These are phyloP conservation scores for Aspergillus luchuensis DNA, from an alignment of 2,329 filamentous ascomycete genomes.

Conservation along the genomic window DNA sequence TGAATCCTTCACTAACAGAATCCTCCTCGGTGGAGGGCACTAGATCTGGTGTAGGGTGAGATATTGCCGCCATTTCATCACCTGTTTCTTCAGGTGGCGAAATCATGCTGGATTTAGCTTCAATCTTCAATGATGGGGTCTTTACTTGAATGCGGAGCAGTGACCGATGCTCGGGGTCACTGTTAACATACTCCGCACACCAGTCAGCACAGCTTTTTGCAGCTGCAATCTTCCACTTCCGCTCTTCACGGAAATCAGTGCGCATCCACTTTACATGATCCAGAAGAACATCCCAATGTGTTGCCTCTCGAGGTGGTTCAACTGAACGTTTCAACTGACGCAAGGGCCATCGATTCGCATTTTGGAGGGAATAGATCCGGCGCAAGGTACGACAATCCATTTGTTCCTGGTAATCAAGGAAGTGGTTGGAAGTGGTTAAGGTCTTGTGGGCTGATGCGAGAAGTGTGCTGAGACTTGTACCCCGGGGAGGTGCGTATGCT, in stretches of 20 bases:
- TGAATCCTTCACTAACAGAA: conserved; percentile 51
- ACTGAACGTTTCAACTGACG: conserved; percentile 81
- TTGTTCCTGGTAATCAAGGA: conserved; percentile 79
- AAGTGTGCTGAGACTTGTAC: conserved; percentile 65
- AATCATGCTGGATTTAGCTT: conserved; percentile 29
- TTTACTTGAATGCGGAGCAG: conserved; percentile 66
- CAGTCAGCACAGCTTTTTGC: conserved; percentile 78
- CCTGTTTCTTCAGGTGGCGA: conserved; percentile 39
- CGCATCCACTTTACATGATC: conserved; percentile 98
- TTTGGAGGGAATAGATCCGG: conserved; percentile 86
- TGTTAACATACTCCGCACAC: conserved; percentile 79
- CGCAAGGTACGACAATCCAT: conserved; percentile 85
- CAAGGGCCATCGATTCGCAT: conserved; percentile 88
- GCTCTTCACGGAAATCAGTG: conserved; percentile 90
- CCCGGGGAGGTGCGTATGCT: conserved; percentile 56
- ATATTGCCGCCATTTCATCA: conserved; percentile 34
- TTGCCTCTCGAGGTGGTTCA: conserved; percentile 74
- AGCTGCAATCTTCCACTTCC: conserved; percentile 86
- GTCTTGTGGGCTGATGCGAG: conserved; percentile 86
- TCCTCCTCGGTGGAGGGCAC: conserved; percentile 66
- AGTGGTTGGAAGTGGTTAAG: conserved; percentile 79
- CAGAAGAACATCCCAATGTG: conserved; percentile 83
- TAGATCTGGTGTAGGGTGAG: conserved; percentile 67
- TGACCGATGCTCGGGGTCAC: conserved; percentile 63
- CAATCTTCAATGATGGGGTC: conserved; percentile 31